Evolutionary conservation across 257 asterid genomes (phyloP).

Genomic region (Fraxinus americana): DNA sequence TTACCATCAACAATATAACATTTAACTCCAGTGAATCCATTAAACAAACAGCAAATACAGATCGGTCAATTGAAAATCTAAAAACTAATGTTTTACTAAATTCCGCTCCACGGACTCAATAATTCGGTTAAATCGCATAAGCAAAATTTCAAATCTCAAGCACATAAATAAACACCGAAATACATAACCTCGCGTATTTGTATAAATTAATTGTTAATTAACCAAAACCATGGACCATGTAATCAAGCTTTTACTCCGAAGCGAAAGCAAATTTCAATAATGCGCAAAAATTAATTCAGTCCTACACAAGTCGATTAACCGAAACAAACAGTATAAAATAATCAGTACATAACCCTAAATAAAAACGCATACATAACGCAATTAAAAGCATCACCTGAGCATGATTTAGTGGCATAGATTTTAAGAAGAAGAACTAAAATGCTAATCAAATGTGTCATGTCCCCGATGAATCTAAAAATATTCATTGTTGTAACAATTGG

Average conservation of each 20-base stretch:
- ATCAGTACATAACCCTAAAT: constrained; percentile 13
- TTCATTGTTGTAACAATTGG: constrained; percentile 50
- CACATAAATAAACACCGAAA: background rate
- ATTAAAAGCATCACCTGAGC: constrained; percentile 64
- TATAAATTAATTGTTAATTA: background rate
- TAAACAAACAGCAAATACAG: background rate
- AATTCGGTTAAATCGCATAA: background rate
- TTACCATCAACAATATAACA: background rate
- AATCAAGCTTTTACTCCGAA: constrained; percentile 22
- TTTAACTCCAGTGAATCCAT: background rate
- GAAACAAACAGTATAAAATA: background rate
- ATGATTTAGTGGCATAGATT: constrained; percentile 89
- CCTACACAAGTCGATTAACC: constrained; percentile 9
- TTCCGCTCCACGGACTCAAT: background rate
- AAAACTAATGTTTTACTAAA: background rate
- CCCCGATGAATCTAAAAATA: constrained; percentile 88
- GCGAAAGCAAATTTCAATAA: constrained; percentile 21
- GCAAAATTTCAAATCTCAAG: background rate
- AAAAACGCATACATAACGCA: constrained; percentile 4
- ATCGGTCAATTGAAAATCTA: background rate
- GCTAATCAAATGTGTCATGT: constrained; percentile 91
- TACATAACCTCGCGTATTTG: background rate
- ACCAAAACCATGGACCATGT: constrained; percentile 32
- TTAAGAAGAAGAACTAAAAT: constrained; percentile 85
- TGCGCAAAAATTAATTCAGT: background rate